Conservation (phyloP, 2,329 filamentous ascomycete species). For the Cordyceps militaris region DNA sequence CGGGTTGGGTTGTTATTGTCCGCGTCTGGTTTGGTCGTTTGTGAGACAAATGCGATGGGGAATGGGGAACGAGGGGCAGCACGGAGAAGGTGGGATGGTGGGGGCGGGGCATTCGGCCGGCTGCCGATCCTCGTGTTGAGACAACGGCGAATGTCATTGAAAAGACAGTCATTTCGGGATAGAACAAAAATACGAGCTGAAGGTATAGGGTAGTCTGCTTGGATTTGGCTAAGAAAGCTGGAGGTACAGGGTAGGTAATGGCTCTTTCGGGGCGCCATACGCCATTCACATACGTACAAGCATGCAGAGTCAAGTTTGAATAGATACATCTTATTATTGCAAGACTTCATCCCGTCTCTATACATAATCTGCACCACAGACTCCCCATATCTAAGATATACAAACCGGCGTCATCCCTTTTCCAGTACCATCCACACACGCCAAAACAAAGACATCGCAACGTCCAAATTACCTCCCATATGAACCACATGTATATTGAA, state of each 20-base stretch:
- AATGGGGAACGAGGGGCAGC: not conserved
- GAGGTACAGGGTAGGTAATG: no score
- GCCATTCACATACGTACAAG: no score
- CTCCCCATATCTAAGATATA: not conserved
- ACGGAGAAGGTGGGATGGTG: not conserved
- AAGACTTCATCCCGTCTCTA: not conserved
- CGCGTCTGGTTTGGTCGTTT: not conserved
- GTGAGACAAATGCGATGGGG: not conserved
- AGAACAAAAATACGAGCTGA: no score
- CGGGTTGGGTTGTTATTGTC: not conserved
- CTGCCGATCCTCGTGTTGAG: no score
- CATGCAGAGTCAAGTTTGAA: not conserved
- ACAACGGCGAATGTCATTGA: no score
- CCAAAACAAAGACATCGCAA: not conserved
- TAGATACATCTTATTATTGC: not conserved
- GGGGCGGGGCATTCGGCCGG: not conserved
- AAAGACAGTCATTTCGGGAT: no score
- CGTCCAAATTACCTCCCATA: not conserved
- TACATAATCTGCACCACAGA: not conserved
- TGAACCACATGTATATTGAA: not conserved
- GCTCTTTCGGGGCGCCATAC: no score
- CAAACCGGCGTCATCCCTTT: not conserved
- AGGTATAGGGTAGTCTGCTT: no score
- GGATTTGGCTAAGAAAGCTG: no score
- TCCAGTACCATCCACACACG: not conserved